Evolutionary conservation across 1,284 basidiomycete genomes (phyloP).

Genomic region (Leccinum fuscescens): DNA sequence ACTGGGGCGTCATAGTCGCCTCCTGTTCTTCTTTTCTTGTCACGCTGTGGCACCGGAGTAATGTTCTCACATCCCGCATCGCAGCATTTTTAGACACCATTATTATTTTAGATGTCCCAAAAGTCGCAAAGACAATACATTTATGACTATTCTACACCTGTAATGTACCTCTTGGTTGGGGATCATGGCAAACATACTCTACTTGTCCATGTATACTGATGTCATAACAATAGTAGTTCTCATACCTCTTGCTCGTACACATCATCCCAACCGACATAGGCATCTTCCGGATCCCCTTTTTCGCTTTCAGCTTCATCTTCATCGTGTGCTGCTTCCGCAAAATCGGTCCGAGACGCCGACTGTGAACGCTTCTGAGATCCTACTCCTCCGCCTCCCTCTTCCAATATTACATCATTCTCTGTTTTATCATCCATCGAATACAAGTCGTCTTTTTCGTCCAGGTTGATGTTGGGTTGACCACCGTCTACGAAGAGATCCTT

Average conservation of each 20-base stretch:
- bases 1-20: conserved; percentile 20
- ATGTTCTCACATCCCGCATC: conserved; percentile 6
- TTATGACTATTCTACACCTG: conserved; percentile 32
- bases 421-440: conserved; percentile 49
- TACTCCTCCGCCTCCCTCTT: conserved; percentile 43
- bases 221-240: neutral
- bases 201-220: neutral
- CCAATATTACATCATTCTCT: conserved; percentile 46
- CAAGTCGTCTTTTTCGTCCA: conserved; percentile 39
- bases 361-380: conserved; percentile 14
- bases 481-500: conserved; percentile 70
- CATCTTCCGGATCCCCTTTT: conserved; percentile 30
- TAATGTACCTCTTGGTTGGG: conserved; percentile 18
- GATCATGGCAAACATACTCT: neutral
- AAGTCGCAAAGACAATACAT: conserved; percentile 24
- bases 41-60: conserved; percentile 1
- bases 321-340: conserved; percentile 13
- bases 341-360: conserved; percentile 16
- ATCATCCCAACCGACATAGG: conserved; percentile 39
- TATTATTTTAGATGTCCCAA: conserved; percentile 23
- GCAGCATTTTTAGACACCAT: conserved; percentile 21
- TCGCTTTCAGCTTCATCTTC: conserved; percentile 34
- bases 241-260: conserved; percentile 43
- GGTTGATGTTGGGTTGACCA: conserved; percentile 33
- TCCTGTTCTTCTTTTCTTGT: conserved; percentile 1